Evolutionary conservation across 192 early-diverging fungal genomes (phyloP).

Genomic region (Geranomyces michiganensis): DNA sequence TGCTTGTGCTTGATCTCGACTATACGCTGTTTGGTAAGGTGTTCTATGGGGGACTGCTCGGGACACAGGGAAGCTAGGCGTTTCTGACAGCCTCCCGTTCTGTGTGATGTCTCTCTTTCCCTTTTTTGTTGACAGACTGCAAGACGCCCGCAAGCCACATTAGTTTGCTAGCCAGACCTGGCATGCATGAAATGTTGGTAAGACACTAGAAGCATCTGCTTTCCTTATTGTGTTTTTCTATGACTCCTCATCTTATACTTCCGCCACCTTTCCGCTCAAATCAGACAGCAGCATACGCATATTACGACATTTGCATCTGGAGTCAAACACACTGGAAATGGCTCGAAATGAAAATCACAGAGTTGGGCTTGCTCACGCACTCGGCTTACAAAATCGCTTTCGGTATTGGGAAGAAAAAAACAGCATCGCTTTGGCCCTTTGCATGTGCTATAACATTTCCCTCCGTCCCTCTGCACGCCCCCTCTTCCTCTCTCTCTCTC

Average conservation of each 20-base stretch:
- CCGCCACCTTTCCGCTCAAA: too few relatives aligned
- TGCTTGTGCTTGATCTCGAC: conserved; percentile 78
- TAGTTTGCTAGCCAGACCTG: conserved; percentile 53
- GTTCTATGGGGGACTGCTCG: too few relatives aligned
- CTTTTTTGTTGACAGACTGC: conserved; percentile 51
- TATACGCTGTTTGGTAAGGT: conserved; percentile 63
- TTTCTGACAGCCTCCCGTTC: too few relatives aligned
- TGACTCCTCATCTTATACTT: too few relatives aligned
- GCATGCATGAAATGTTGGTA: conserved; percentile 42
- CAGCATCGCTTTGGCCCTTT: neutral
- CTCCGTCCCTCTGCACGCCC: too few relatives aligned
- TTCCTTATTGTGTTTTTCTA: neutral
- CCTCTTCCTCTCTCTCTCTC: neutral
- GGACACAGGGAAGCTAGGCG: too few relatives aligned
- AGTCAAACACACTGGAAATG: conserved; percentile 74
- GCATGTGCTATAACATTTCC: neutral
- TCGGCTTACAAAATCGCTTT: conserved; percentile 68
- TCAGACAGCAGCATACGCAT: conserved; percentile 59
- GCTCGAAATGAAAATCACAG: conserved; percentile 75
- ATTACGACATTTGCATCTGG: conserved; percentile 80
- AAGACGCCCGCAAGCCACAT: conserved; percentile 62
- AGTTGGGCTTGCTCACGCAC: conserved; percentile 67
- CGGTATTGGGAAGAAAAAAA: too few relatives aligned
- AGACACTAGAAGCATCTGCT: neutral
- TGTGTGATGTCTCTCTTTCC: too few relatives aligned